A percentile compares a stretch with the other conserved stretches of the same genome.
These are phyloP conservation scores for Pseudocercospora pini-densiflorae DNA, from an alignment of 2,329 filamentous ascomycete genomes.

Conservation along the genomic window DNA sequence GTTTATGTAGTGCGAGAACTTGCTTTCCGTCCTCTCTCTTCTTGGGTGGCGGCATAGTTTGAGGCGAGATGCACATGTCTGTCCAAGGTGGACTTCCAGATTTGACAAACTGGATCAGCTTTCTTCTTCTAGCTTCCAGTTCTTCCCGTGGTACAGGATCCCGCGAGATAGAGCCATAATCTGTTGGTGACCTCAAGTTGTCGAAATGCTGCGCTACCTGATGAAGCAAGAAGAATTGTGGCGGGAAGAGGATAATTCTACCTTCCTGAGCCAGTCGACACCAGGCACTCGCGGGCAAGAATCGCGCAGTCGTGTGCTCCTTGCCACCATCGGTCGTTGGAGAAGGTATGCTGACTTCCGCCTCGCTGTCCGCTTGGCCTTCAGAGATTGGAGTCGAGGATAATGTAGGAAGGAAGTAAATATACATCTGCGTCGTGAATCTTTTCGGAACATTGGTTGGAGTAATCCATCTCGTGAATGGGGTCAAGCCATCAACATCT, in stretches of 20 bases:
- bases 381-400: slow-evolving; percentile 39
- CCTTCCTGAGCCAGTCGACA: slow-evolving; percentile 65
- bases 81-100: slow-evolving; percentile 47
- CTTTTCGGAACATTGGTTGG: slow-evolving; percentile 72
- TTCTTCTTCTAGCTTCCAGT: slow-evolving; percentile 56
- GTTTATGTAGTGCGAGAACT: slow-evolving; percentile 58
- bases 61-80: slow-evolving; percentile 50
- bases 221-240: slow-evolving; percentile 77
- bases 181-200: slow-evolving; percentile 34
- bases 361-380: slow-evolving; percentile 34
- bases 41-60: slow-evolving; percentile 44
- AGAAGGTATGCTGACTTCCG: slow-evolving; percentile 65
- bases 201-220: slow-evolving; percentile 47
- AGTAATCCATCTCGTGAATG: slow-evolving; percentile 93
- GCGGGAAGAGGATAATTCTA: slow-evolving; percentile 84
- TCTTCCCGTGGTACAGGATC: slow-evolving; percentile 38
- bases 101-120: slow-evolving; percentile 60
- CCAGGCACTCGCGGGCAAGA: slow-evolving; percentile 73
- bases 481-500: slow-evolving; percentile 71
- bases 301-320: slow-evolving; percentile 76
- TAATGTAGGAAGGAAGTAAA: slow-evolving; percentile 76
- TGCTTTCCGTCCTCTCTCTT: slow-evolving; percentile 53
- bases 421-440: slow-evolving; percentile 96
- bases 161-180: slow-evolving; percentile 36
- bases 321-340: slow-evolving; percentile 73